Evolutionary conservation across 2,329 filamentous ascomycete genomes (phyloP).

Genomic region (Talaromyces sp.): DNA sequence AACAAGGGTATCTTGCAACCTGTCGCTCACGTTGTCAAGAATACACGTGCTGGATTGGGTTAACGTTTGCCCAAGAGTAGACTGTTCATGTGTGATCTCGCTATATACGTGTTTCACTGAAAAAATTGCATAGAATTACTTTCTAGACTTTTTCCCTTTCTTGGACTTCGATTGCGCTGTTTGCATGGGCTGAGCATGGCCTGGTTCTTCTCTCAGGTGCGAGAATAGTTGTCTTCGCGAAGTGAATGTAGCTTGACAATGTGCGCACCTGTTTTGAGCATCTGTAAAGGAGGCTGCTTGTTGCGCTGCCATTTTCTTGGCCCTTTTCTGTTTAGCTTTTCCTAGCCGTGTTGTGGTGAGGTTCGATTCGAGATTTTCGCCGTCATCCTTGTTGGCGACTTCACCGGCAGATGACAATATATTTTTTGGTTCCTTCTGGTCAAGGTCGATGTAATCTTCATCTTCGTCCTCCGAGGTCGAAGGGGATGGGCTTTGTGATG

Average conservation of each 20-base stretch:
- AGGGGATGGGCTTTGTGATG: not conserved
- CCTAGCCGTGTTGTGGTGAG: constrained; percentile 37
- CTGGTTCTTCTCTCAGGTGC: constrained; percentile 63
- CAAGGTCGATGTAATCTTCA: constrained; percentile 24
- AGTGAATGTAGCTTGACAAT: constrained; percentile 73
- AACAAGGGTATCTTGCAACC: constrained; percentile 88
- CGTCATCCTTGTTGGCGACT: constrained; percentile 21
- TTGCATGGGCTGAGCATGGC: constrained; percentile 57
- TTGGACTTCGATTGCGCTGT: constrained; percentile 9
- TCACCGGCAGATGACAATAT: not conserved
- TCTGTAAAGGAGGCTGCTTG: constrained; percentile 22
- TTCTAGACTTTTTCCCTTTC: constrained; percentile 16
- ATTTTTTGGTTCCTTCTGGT: constrained; percentile 32
- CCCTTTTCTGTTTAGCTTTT: constrained; percentile 53
- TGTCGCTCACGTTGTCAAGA: constrained; percentile 82
- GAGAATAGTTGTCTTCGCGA: constrained; percentile 69
- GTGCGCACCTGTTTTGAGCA: constrained; percentile 63
- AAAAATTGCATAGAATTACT: constrained; percentile 5
- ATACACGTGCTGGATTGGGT: constrained; percentile 76
- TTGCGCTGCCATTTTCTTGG: constrained; percentile 46
- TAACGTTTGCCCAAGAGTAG: constrained; percentile 28
- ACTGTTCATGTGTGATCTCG: not conserved
- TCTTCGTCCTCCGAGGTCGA: constrained; percentile 6
- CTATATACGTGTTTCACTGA: not conserved
- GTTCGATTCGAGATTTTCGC: constrained; percentile 11